Conservation (phyloP, 2,329 filamentous ascomycete genomes). For the Xylaria polymorpha region DNA sequence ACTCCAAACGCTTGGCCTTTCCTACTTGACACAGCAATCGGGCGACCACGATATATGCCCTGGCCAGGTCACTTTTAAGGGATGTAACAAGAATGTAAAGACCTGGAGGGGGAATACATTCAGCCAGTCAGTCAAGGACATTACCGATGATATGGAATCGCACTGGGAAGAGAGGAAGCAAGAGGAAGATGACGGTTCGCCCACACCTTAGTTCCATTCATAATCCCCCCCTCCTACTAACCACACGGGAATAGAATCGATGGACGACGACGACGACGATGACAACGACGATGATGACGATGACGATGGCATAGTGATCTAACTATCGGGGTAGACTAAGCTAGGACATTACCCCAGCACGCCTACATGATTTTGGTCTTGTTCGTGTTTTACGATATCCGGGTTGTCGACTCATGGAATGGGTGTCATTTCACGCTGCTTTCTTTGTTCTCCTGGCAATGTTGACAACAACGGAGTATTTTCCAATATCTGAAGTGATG, state of each 20-base stretch:
- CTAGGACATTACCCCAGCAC: not conserved
- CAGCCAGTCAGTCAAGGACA: slow-evolving; percentile 25
- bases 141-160: slow-evolving; percentile 21
- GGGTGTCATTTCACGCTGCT: not conserved
- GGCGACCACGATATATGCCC: not conserved
- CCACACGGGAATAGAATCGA: slow-evolving; percentile 2
- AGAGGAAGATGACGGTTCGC: slow-evolving; percentile 27
- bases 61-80: slow-evolving; percentile 16
- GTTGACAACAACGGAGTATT: not conserved
- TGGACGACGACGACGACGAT: slow-evolving; percentile 8
- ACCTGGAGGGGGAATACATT: slow-evolving; percentile 32
- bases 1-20: slow-evolving; percentile 51
- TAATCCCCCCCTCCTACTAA: not conserved
- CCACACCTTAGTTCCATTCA: not conserved
- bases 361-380: not conserved
- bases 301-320: not conserved
- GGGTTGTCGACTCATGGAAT: not conserved
- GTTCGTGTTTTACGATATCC: not conserved
- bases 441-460: not conserved
- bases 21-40: slow-evolving; percentile 44
- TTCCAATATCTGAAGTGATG: not conserved
- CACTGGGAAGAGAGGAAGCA: not conserved
- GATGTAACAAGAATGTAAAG: not conserved
- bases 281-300: not conserved
- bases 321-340: not conserved